These are phyloP conservation scores for Wickerhamomyces sp. DNA, from an alignment of 1,139 yeast genomes.

Conservation along the genomic window DNA sequence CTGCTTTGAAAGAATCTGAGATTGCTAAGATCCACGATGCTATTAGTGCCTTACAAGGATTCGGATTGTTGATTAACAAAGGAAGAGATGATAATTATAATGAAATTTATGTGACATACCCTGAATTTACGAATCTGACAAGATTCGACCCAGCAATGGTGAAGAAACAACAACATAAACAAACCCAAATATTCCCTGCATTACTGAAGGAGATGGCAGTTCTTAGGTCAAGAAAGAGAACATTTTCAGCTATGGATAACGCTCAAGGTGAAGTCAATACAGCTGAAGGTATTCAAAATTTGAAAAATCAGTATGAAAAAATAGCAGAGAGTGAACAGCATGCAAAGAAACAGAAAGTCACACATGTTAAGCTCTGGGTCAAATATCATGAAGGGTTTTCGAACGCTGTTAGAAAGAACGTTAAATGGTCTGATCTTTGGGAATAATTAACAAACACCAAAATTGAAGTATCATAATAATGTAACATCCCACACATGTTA, in stretches of 20 bases:
- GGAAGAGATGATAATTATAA: conserved; percentile 24
- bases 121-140: conserved; percentile 22
- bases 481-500: no score
- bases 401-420: conserved; percentile 84
- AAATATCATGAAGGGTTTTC: conserved; percentile 92
- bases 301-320: conserved; percentile 29
- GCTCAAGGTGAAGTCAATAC: conserved; percentile 20
- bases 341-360: conserved; percentile 15
- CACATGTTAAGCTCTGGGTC: conserved; percentile 65
- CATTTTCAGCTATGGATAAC: conserved; percentile 27
- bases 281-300: conserved; percentile 28
- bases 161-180: conserved; percentile 19
- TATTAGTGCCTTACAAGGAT: conserved; percentile 25
- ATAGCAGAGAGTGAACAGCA: conserved; percentile 17
- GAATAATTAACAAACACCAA: background rate
- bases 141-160: conserved; percentile 16
- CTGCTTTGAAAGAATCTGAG: conserved; percentile 22
- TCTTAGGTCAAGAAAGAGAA: conserved; percentile 31
- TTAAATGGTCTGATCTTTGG: conserved; percentile 78
- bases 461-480: no score
- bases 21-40: conserved; percentile 23
- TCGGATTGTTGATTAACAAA: conserved; percentile 26
- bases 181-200: conserved; percentile 28
- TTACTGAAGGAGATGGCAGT: conserved; percentile 38
- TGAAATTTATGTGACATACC: conserved; percentile 26